These are phyloP conservation scores for Coriaria nepalensis DNA, from an alignment of 306 rosid species.

Conservation along the genomic window DNA sequence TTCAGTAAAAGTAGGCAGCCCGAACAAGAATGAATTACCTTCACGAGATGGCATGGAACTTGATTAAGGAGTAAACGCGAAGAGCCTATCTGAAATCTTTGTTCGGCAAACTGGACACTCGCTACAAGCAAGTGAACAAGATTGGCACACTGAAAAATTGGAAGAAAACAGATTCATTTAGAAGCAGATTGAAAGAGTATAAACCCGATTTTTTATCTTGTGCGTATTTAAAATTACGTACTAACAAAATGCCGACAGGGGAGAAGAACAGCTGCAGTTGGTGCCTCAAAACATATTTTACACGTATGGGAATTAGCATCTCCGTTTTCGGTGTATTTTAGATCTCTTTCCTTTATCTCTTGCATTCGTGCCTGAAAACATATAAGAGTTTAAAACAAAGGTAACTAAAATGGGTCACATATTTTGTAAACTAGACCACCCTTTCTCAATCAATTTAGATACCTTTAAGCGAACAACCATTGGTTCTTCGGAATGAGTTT, in stretches of 20 bases:
- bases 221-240: slow-evolving; percentile 27
- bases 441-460: slow-evolving; percentile 1
- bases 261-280: slow-evolving; percentile 94
- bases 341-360: slow-evolving; percentile 93
- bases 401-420: neutral
- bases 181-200: neutral
- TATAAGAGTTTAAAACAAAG: neutral
- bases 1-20: too few species aligned
- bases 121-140: slow-evolving; percentile 94
- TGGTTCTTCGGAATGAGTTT: slow-evolving; percentile 54
- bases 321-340: slow-evolving; percentile 59
- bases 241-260: slow-evolving; percentile 98
- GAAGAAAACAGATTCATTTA: neutral
- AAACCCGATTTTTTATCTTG: too few species aligned
- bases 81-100: slow-evolving; percentile 89
- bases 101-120: slow-evolving; percentile 98
- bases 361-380: slow-evolving; percentile 78
- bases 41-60: slow-evolving; percentile 8
- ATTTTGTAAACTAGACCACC: too few species aligned
- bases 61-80: slow-evolving; percentile 69
- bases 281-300: slow-evolving; percentile 91
- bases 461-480: slow-evolving; percentile 93
- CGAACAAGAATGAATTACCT: slow-evolving; percentile 27
- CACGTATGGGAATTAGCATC: slow-evolving; percentile 86
- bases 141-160: slow-evolving; percentile 58